Percentiles rank a stretch among this genome's conserved stretches.
Conservation (phyloP, 2,329 filamentous ascomycete genomes). For the Fusarium sp. region DNA sequence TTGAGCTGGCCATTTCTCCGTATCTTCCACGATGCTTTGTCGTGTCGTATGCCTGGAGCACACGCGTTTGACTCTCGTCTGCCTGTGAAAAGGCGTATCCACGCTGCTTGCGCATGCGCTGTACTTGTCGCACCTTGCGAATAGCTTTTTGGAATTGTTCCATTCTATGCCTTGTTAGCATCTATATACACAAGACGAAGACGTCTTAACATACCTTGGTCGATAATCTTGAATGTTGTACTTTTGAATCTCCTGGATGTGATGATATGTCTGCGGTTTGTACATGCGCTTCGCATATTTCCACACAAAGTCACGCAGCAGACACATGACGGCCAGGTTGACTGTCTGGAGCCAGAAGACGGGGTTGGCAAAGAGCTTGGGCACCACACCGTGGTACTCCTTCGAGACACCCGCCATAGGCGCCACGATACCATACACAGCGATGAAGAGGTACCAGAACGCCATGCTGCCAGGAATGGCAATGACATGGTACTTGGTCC, state of each 20-base stretch:
- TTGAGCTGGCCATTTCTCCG: conserved; percentile 85
- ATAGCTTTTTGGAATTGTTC: conserved; percentile 99
- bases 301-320: conserved; percentile 92
- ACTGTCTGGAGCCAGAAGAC: conserved; percentile 94
- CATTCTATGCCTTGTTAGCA: conserved; percentile 72
- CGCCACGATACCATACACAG: conserved; percentile 86
- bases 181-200: background rate
- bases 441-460: conserved; percentile 92
- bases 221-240: conserved; percentile 99
- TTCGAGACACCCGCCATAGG: conserved; percentile 83
- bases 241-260: conserved; percentile 99
- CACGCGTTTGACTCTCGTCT: conserved; percentile 93
- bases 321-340: conserved; percentile 82
- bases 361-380: conserved; percentile 81
- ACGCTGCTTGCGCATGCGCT: conserved; percentile 98
- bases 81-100: conserved; percentile 98
- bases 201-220: conserved; percentile 75
- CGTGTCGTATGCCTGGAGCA: conserved; percentile 97
- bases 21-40: conserved; percentile 91
- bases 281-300: conserved; percentile 99
- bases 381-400: conserved; percentile 88
- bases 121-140: conserved; percentile 96
- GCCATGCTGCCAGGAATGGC: conserved; percentile 94
- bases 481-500: conserved; percentile 98
- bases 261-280: conserved; percentile 93